Evolutionary conservation across 1,284 basidiomycete species (phyloP).

Genomic region (Bjerkandera adusta): DNA sequence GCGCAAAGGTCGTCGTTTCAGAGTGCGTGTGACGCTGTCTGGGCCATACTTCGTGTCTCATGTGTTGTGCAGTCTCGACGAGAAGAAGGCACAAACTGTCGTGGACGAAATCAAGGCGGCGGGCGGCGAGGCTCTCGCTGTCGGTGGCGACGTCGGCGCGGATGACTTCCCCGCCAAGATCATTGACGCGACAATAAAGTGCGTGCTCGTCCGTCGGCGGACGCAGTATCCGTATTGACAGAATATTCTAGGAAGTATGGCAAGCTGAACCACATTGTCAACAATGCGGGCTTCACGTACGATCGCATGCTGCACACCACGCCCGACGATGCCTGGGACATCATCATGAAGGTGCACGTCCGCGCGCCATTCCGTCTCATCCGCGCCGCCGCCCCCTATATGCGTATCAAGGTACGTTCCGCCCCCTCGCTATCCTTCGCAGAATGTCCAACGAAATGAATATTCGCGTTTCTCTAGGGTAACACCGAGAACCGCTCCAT

Average conservation of each 20-base stretch:
- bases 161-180: conserved; percentile 82
- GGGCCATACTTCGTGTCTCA: neutral
- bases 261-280: conserved; percentile 84
- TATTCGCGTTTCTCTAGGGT: conserved; percentile 19
- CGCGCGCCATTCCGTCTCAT: conserved; percentile 84
- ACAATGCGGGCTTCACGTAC: conserved; percentile 87
- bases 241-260: conserved; percentile 58
- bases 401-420: conserved; percentile 72
- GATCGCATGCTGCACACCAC: conserved; percentile 90
- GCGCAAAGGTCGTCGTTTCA: conserved; percentile 83
- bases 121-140: conserved; percentile 72
- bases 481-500: conserved; percentile 70
- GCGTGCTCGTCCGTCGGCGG: conserved; percentile 26
- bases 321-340: conserved; percentile 78
- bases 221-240: too few relatives aligned
- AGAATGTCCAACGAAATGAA: neutral
- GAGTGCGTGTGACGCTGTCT: conserved; percentile 50
- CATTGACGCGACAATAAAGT: conserved; percentile 76
- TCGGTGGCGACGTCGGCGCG: conserved; percentile 76
- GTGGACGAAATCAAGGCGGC: conserved; percentile 71
- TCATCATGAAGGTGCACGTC: conserved; percentile 82
- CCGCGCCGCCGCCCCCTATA: conserved; percentile 80
- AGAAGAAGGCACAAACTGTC: conserved; percentile 61
- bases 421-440: conserved; percentile 19
- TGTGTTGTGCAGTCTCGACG: conserved; percentile 52